phyloP scores from a whole-genome alignment of 2,329 filamentous ascomycete genomes.

The Botrytis hyacinthi region DNA sequence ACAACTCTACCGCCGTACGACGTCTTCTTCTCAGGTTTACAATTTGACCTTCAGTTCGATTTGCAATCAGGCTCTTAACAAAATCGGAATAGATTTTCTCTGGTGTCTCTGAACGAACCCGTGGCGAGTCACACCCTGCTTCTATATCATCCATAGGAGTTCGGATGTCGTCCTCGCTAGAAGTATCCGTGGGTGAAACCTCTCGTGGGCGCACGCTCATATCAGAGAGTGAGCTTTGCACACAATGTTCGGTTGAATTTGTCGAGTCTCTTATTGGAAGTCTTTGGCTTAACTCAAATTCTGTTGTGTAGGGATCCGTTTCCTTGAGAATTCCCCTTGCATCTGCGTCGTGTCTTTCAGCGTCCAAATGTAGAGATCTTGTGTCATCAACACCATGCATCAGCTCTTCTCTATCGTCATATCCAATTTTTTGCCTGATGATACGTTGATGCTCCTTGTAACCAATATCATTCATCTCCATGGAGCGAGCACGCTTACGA shows the following conservation, averaged over 20 bases:
- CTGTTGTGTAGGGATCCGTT: constrained; percentile 12
- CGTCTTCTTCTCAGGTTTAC: constrained; percentile 27
- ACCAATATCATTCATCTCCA: neutral
- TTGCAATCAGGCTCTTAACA: constrained; percentile 25
- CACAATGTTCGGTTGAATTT: no score
- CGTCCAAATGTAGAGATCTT: constrained; percentile 5
- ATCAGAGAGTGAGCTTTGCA: neutral
- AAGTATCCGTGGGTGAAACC: constrained; percentile 1
- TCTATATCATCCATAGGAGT: constrained; percentile 16
- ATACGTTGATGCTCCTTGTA: neutral
- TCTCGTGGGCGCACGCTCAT: neutral
- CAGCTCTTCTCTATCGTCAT: neutral
- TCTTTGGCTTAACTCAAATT: neutral
- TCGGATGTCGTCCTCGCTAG: constrained; percentile 9
- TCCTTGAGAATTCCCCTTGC: neutral
- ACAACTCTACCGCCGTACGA: constrained; percentile 28
- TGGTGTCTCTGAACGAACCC: constrained; percentile 11
- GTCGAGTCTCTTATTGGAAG: neutral
- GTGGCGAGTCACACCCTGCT: constrained; percentile 6
- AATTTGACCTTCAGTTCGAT: constrained; percentile 25
- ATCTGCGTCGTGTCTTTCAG: neutral
- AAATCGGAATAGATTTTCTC: constrained; percentile 27
- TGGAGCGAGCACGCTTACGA: constrained; percentile 8
- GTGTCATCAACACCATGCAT: neutral
- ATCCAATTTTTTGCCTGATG: neutral